Conservation (phyloP, 2,329 filamentous ascomycete genomes). For the Furcasterigmium furcatum region DNA sequence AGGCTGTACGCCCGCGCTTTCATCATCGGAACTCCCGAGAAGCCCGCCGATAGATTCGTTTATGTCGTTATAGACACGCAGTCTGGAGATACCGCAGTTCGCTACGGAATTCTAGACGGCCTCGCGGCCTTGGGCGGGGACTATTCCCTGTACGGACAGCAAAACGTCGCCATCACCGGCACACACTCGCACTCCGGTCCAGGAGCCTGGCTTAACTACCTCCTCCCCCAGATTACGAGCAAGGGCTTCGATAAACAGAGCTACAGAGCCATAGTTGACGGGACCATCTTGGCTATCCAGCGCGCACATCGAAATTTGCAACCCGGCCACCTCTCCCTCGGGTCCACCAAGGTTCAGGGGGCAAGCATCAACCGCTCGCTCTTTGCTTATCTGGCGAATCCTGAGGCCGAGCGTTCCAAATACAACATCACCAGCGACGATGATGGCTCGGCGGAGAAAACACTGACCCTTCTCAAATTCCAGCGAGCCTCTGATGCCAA, state of each 20-base stretch:
- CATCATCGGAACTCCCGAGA: constrained; percentile 69
- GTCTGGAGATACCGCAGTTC: constrained; percentile 83
- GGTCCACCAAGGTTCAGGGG: constrained; percentile 65
- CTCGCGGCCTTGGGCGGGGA: constrained; percentile 66
- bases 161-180: constrained; percentile 85
- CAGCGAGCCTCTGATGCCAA: constrained; percentile 70
- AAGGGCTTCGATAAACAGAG: constrained; percentile 84
- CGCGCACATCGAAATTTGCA: constrained; percentile 71
- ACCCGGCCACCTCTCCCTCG: constrained; percentile 67
- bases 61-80: constrained; percentile 87
- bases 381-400: constrained; percentile 85
- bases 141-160: constrained; percentile 71
- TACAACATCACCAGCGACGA: too few species aligned
- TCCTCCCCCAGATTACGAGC: constrained; percentile 86
- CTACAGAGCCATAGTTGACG: constrained; percentile 85
- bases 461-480: constrained; percentile 75
- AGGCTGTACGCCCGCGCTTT: constrained; percentile 87
- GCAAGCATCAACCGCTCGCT: constrained; percentile 88
- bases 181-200: constrained; percentile 93
- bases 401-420: constrained; percentile 65
- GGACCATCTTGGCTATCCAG: constrained; percentile 76
- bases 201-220: constrained; percentile 91
- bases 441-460: constrained; percentile 47
- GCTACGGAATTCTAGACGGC: constrained; percentile 80
- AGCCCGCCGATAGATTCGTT: constrained; percentile 70